Conservation (phyloP, 1,284 basidiomycete genomes). For the Sporisorium reilianum region DNA sequence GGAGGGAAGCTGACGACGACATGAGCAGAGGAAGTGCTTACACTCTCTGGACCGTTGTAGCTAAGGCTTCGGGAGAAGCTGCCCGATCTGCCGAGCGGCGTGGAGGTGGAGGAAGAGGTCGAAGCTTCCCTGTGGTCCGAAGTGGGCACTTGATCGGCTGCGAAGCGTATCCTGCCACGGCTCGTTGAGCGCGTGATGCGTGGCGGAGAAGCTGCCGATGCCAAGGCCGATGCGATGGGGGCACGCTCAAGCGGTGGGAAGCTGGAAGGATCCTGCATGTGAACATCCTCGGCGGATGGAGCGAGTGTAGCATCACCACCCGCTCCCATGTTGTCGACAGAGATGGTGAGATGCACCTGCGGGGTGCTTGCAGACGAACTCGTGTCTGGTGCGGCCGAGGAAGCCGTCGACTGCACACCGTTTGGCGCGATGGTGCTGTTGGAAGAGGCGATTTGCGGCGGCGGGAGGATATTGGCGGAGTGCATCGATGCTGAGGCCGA, state of each 20-base stretch:
- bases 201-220: constrained; percentile 27
- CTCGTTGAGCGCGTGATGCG: constrained; percentile 24
- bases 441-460: not conserved
- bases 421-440: not conserved
- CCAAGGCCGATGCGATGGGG: constrained; percentile 28
- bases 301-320: constrained; percentile 42
- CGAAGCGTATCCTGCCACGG: constrained; percentile 41
- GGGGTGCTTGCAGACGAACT: constrained; percentile 1
- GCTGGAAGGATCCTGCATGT: constrained; percentile 38
- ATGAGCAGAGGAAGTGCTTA: constrained; percentile 33
- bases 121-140: not conserved
- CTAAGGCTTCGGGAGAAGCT: constrained; percentile 55
- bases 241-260: constrained; percentile 49
- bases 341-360: constrained; percentile 41
- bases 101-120: constrained; percentile 8
- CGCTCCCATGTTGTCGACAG: constrained; percentile 54
- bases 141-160: not conserved
- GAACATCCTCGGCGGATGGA: constrained; percentile 22
- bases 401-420: not conserved
- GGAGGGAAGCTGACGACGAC: constrained; percentile 53
- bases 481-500: constrained; percentile 3
- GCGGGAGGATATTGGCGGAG: constrained; percentile 12
- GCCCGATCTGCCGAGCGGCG: constrained; percentile 33
- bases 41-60: constrained; percentile 47
- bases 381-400: not conserved